These are phyloP conservation scores for Candida smagusa DNA, from an alignment of 1,139 yeast genomes.

Conservation along the genomic window DNA sequence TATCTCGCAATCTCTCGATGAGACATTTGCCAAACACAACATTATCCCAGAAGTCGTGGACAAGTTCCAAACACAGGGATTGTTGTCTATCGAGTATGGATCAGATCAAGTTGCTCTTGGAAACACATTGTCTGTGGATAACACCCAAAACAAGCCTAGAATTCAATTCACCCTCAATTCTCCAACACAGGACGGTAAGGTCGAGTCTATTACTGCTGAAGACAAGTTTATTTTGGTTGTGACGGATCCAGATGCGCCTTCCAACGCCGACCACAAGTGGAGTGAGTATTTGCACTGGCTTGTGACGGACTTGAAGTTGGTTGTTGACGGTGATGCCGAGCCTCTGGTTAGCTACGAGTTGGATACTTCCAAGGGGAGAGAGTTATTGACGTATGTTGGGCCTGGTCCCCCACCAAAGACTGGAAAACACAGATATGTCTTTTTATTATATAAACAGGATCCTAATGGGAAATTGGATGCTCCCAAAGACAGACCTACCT, in stretches of 20 bases:
- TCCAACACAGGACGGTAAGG: constrained; percentile 32
- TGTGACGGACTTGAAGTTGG: constrained; percentile 57
- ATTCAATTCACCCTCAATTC: constrained; percentile 66
- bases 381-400: constrained; percentile 53
- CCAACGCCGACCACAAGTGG: constrained; percentile 78
- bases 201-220: constrained; percentile 36
- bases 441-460: constrained; percentile 67
- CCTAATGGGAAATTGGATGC: constrained; percentile 26
- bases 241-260: constrained; percentile 95
- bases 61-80: constrained; percentile 43
- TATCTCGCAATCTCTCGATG: constrained; percentile 62
- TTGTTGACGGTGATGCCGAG: constrained; percentile 25
- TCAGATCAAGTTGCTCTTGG: constrained; percentile 74
- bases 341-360: constrained; percentile 31
- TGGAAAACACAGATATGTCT: constrained; percentile 80
- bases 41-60: constrained; percentile 63
- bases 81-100: constrained; percentile 47
- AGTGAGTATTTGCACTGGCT: constrained; percentile 84
- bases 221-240: constrained; percentile 70
- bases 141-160: constrained; percentile 63
- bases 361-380: constrained; percentile 38
- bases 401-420: constrained; percentile 86
- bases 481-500: constrained; percentile 67
- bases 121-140: constrained; percentile 60
- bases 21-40: constrained; percentile 57